Base-by-base conservation (phyloP, 176 grass and related monocot genomes). In the Tuctoria greenei region DNA sequence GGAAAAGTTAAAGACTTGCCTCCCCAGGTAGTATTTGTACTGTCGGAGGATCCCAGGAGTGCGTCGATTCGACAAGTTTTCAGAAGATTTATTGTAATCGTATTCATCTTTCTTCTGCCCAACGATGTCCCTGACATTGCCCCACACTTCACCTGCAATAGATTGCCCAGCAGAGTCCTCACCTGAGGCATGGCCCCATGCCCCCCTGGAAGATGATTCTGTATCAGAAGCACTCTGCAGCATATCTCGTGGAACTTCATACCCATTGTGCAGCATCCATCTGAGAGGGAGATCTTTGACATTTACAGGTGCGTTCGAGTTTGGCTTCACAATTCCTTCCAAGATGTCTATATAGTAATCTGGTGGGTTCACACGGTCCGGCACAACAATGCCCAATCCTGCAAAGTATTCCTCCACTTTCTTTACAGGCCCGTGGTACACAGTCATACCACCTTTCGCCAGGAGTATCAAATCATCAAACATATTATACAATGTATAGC, bases 281-380 rank as follows among this genome's bases (percentile, higher is more conserved):
- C 89, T 79, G 8, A 96, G 74, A 25, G 93, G 89, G 43, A 96
- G 86, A 38, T 96, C 93, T 66, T 96, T 96, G 35, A 81, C 66
- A 37, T 84, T 89, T 1, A 89, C 69, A 7, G 40, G 64, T 17
- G 70, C 71, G 37, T 83, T 89, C 21, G 81, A 15, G n/a, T 52
- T 71, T 42, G 86, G 86, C 73, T 96, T 96, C 50, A 89, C 79
- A 45, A 96, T 92, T 16, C 89, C 89, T 81, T 96, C 93, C 80
- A 96, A 72, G 69, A 96, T 92, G 71, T 96, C 93, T 46, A 96
- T 96, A 72, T 89, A 96, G 73, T 96, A 90, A 83, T 96, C 93
- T 8, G 93, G 93, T 6, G 93, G 93, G 40, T 96, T 96, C 57
- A 96, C 86, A 39, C 93, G 93, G 4, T 96, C 93, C 0, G 93